Evolutionary conservation across 192 early-diverging fungal genomes (phyloP).

Genomic region (Lobosporangium transversale): DNA sequence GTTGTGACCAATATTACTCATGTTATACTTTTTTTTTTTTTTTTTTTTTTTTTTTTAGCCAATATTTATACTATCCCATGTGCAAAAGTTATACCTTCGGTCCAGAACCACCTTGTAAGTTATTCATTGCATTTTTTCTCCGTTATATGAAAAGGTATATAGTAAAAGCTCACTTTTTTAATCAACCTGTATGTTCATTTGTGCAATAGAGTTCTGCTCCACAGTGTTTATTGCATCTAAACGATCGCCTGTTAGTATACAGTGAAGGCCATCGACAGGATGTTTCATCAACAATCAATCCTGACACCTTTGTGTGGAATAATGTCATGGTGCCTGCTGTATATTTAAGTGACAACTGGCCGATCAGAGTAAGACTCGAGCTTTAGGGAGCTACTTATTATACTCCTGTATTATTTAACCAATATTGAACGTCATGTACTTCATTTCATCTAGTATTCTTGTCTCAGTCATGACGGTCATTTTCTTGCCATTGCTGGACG

Average conservation of each 20-base stretch:
- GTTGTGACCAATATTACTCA: neutral
- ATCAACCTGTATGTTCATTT: neutral
- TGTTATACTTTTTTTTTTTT: too few relatives aligned
- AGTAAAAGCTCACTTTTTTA: neutral
- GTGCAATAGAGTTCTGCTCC: conserved; percentile 38
- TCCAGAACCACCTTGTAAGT: conserved; percentile 47
- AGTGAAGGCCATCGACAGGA: conserved; percentile 71
- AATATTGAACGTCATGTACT: neutral
- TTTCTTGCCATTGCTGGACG: conserved; percentile 88
- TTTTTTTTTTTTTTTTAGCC: conserved; percentile 61
- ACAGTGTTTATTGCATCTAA: conserved; percentile 67
- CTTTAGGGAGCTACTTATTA: neutral
- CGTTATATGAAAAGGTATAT: neutral
- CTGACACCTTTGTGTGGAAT: conserved; percentile 78
- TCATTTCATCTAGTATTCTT: conserved; percentile 61
- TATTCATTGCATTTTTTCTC: neutral
- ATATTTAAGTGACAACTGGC: conserved; percentile 86
- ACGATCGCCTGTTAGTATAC: conserved; percentile 76
- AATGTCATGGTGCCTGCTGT: conserved; percentile 76
- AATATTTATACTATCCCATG: conserved; percentile 44
- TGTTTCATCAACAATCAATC: conserved; percentile 67
- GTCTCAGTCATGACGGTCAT: conserved; percentile 73
- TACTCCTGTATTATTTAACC: too few relatives aligned
- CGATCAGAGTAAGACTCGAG: conserved; percentile 68
- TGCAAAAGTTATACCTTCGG: conserved; percentile 36